These are phyloP conservation scores for Exserohilum rostratum DNA, from an alignment of 2,329 filamentous ascomycete species.

Conservation along the genomic window DNA sequence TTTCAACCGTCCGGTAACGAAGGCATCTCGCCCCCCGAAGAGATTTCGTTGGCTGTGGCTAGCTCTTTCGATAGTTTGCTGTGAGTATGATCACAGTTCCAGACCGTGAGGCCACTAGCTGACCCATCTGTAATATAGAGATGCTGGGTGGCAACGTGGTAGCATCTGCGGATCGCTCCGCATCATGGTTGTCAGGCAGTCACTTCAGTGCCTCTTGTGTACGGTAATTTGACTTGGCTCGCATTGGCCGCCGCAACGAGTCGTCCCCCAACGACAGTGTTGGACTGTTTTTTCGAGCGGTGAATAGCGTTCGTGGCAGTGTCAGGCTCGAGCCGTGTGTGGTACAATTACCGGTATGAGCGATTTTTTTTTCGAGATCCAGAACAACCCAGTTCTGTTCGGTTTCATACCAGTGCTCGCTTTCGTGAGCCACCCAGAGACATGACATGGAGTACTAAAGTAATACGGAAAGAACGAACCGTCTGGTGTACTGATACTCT, in stretches of 20 bases:
- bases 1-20: constrained; percentile 22
- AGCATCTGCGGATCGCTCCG: constrained; percentile 40
- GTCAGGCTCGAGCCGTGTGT: background rate
- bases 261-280: constrained; percentile 9
- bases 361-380: background rate
- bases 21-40: constrained; percentile 16
- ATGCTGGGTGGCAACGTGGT: constrained; percentile 27
- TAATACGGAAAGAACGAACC: background rate
- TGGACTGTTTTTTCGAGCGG: background rate
- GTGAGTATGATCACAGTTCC: constrained; percentile 9
- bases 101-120: constrained; percentile 17
- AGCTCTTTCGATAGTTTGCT: constrained; percentile 11
- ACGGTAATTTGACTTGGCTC: constrained; percentile 28
- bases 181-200: constrained; percentile 32
- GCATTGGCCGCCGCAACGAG: constrained; percentile 27
- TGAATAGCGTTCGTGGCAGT: background rate
- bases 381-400: background rate
- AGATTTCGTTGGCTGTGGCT: constrained; percentile 4
- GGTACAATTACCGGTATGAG: background rate
- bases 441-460: background rate
- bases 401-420: background rate
- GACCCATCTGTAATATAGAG: constrained; percentile 25
- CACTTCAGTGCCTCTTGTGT: constrained; percentile 28
- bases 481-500: background rate
- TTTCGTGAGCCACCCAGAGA: background rate